These are phyloP conservation scores for Cucurbita ficifolia DNA, from an alignment of 306 rosid species.

Conservation along the genomic window DNA sequence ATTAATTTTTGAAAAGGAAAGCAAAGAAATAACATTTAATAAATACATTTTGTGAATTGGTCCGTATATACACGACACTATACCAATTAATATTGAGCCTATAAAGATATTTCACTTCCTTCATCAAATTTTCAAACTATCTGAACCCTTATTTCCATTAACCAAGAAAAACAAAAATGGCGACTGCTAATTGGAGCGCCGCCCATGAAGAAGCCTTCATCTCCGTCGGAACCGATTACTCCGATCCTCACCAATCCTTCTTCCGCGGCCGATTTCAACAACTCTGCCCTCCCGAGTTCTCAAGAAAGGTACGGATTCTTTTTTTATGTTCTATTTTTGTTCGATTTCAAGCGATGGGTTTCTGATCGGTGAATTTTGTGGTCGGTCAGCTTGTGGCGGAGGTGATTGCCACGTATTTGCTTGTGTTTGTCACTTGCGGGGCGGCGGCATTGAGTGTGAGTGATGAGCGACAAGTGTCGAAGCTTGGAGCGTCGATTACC, in stretches of 20 bases:
- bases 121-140: neutral
- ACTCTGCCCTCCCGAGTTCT: neutral
- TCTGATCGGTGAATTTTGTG: neutral
- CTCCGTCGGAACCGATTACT: neutral
- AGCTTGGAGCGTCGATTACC: slow-evolving; percentile 57
- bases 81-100: neutral
- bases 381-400: slow-evolving; percentile 51
- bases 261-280: neutral
- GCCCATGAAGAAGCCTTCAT: neutral
- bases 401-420: slow-evolving; percentile 42
- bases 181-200: neutral
- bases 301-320: neutral
- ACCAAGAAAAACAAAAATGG: neutral
- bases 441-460: slow-evolving; percentile 32
- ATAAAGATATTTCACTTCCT: neutral
- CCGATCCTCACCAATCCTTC: neutral
- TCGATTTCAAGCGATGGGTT: neutral
- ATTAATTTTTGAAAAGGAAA: too few species aligned
- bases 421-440: slow-evolving; percentile 75
- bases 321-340: neutral
- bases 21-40: neutral
- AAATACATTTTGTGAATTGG: neutral
- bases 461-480: slow-evolving; percentile 41
- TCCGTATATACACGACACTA: neutral
- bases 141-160: neutral